Base-by-base conservation (phyloP, 306 rosid species). In the Sechiopsis laciniata region DNA sequence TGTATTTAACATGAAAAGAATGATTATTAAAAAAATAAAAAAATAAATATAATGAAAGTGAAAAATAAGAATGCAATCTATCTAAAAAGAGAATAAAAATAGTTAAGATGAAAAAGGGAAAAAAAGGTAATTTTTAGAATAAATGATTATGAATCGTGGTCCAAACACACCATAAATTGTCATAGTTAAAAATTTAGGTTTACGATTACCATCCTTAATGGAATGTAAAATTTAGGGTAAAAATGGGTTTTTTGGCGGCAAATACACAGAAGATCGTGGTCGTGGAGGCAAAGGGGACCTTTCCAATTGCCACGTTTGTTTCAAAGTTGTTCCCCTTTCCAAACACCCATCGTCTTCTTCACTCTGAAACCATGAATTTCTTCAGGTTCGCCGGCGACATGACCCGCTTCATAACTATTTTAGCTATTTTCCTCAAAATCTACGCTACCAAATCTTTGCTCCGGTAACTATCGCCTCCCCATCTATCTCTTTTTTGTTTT, bases 341-440 rank as follows among this genome's bases (percentile, higher is more conserved):
- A 64, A 64, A 16, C 5, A 15, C 7, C 13, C 12, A 9, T 68
- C 42, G 45, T 68, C 57, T 68, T 68, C 57, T 58, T 10, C 57
- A 3, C 67, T 59, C 57, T 17, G 51, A 14, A 74, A 74, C 82
- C 83, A 94, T 90, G 98, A 94, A 94, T 58, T 78, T 82, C 80
- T 94, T 94, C 88, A 87, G 98, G 80, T 81, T 94, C 80, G 89
- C 92, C 75, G 98, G 97, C n/a, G 98, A 94, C 45, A 86, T 94
- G 92, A 89, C 89, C 19, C 98, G 90, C 81, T 83, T 94, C 74
- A 76, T 87, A 85, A 94, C 97, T 82, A 89, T 94, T 79, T 61
- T 94, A 66, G 87, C 90, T 40, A 88, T 94, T 24, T 89, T 90
- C n/a, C 98, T 94, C 89, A 94, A 94, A 86, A 90, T 94, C 78